Base-by-base conservation (phyloP, 805 yeast species). In the Ogataea methanolica region DNA sequence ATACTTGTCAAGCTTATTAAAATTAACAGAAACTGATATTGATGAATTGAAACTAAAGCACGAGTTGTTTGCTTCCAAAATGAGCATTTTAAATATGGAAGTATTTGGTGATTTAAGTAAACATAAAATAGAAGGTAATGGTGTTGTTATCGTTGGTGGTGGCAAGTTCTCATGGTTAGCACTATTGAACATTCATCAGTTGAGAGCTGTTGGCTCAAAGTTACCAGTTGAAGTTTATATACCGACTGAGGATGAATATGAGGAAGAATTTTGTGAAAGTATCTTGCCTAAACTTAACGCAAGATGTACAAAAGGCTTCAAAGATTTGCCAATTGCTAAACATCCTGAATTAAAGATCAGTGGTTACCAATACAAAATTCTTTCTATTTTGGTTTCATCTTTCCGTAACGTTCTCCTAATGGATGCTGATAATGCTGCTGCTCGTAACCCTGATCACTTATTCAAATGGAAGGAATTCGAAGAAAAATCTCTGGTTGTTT, bases 81-180 rank as follows among this genome's bases (percentile, higher is more conserved):
- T 69, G 58, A 17, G 62, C 6, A 48, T 59, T 3, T 73, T 79
- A 4, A 67, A 69, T 43, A 73, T 79, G 21, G 61, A 57, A 19
- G 39, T 47, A 7, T 63, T 63, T 48, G 72, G 69, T 23, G 44
- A 41, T n/a, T 16, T n/a, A 17, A 26, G 39, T 46, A 26, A 5
- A 23, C 8, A 36, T 15, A 7, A 15, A 9, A 37, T 39, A 45
- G 8, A 19, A 36, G 17, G 61, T 9, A 48, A 47, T 43, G 75
- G 79, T 2, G 70, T 73, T 31, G 82, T 78, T 14, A 59, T 77
- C 36, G 77, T 78, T 40, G 83, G 84, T 8, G 78, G 83, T 15
- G 79, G 76, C 1, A 59, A 71, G 51, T 78, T 69, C 55, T 67
- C 73, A 41, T 76, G 82, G 80, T 65, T 78, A 41, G 66, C 80